Evolutionary conservation across 176 grass and related monocot species (phyloP).

Genomic region (Cenchrus fungigraminus): DNA sequence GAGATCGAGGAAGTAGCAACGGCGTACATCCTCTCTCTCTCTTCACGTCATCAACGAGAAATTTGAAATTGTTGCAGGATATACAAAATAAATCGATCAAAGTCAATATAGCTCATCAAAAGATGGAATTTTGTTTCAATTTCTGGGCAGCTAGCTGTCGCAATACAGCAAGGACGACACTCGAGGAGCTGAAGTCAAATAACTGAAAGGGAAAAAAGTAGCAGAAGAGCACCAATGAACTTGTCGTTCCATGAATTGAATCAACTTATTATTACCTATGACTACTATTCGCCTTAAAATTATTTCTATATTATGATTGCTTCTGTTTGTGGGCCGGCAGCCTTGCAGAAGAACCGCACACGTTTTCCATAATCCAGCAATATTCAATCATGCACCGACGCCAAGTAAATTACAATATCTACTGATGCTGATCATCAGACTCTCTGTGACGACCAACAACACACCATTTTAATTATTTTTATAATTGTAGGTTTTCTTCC

Average conservation of each 20-base stretch:
- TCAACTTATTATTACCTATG: background rate
- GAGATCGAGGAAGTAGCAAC: background rate
- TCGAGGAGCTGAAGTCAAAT: conserved; percentile 9
- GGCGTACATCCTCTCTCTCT: background rate
- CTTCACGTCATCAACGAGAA: background rate
- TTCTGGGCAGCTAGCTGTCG: background rate
- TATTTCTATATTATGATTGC: background rate
- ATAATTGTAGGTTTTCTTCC: conserved; percentile 34
- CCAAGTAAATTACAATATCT: conserved; percentile 45
- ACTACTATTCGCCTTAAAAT: background rate
- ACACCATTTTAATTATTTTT: conserved; percentile 20
- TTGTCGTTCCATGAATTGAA: background rate
- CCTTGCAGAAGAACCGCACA: conserved; percentile 36
- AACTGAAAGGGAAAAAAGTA: background rate
- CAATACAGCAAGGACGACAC: background rate
- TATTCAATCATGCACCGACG: conserved; percentile 55
- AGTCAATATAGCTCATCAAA: background rate
- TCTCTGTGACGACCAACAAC: conserved; percentile 26
- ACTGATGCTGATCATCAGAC: conserved; percentile 25
- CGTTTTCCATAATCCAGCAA: conserved; percentile 54
- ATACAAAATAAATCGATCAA: background rate
- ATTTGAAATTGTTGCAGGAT: background rate
- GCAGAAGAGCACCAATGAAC: background rate
- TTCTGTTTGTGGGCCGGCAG: conserved; percentile 12
- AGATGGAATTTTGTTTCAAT: background rate